phyloP scores from a whole-genome alignment of 2,329 filamentous ascomycete genomes.

The Hypoxylon sp. region DNA sequence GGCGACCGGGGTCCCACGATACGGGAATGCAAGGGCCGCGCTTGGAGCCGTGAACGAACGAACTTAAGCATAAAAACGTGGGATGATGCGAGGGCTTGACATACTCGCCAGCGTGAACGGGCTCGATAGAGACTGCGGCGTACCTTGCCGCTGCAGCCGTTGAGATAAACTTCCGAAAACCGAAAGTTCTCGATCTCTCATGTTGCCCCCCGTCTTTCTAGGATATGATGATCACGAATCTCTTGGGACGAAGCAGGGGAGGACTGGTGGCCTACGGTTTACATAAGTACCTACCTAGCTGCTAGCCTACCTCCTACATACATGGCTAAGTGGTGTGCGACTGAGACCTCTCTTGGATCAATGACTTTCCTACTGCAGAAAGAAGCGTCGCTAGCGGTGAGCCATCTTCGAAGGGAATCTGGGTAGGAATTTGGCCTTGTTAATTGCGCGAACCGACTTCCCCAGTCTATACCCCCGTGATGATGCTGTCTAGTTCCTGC shows the following conservation, averaged over 20 bases:
- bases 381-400: slow-evolving; percentile 19
- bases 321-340: slow-evolving; percentile 24
- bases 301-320: background rate
- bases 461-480: slow-evolving; percentile 15
- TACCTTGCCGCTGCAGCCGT: slow-evolving; percentile 43
- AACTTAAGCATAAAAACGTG: slow-evolving; percentile 40
- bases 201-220: slow-evolving; percentile 3
- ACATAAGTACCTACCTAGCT: background rate
- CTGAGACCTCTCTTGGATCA: slow-evolving; percentile 32
- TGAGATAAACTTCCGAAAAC: slow-evolving; percentile 41
- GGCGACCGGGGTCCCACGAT: slow-evolving; percentile 35
- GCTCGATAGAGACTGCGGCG: slow-evolving; percentile 27
- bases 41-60: slow-evolving; percentile 30
- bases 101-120: slow-evolving; percentile 18
- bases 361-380: slow-evolving; percentile 22
- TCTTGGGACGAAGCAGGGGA: slow-evolving; percentile 28
- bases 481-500: slow-evolving; percentile 25
- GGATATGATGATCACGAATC: slow-evolving; percentile 32
- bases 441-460: slow-evolving; percentile 23
- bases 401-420: slow-evolving; percentile 17
- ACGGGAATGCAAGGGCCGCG: slow-evolving; percentile 40
- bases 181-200: slow-evolving; percentile 28
- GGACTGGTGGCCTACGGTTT: slow-evolving; percentile 18
- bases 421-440: slow-evolving; percentile 34
- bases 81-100: slow-evolving; percentile 35